These are phyloP conservation scores for Pyrus communis DNA, from an alignment of 306 rosid species.

Conservation along the genomic window DNA sequence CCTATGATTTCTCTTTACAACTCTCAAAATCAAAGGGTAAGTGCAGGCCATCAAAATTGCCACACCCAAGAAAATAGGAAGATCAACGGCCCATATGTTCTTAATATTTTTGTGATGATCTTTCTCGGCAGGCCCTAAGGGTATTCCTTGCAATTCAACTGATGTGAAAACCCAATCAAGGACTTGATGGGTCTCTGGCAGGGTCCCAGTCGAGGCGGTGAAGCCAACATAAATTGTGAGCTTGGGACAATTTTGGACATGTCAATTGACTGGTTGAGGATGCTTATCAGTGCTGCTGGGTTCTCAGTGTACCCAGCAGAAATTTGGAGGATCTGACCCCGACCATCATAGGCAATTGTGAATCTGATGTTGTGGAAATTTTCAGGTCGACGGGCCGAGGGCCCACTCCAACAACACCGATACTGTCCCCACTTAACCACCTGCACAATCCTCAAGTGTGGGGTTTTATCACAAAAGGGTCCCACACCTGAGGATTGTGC, in stretches of 20 bases:
- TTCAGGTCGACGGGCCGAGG: too few species aligned
- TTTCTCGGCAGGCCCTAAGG: neutral
- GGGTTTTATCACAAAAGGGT: too few species aligned
- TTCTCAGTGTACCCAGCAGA: constrained; percentile 29
- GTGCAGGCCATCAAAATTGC: neutral
- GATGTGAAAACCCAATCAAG: constrained; percentile 52
- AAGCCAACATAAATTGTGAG: constrained; percentile 47
- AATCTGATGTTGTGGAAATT: too few species aligned
- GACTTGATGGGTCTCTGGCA: constrained; percentile 34
- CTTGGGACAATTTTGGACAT: constrained; percentile 28
- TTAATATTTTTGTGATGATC: constrained; percentile 5
- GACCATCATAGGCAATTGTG: constrained; percentile 45
- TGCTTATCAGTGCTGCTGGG: constrained; percentile 13
- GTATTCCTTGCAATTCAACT: constrained; percentile 23
- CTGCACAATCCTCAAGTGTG: too few species aligned
- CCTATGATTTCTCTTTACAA: constrained; percentile 14
- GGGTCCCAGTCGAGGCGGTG: constrained; percentile 37
- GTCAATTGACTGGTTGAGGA: constrained; percentile 30
- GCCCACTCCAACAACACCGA: too few species aligned
- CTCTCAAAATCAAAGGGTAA: constrained; percentile 17
- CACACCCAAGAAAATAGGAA: constrained; percentile 17
- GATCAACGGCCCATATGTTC: constrained; percentile 13
- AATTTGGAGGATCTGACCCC: constrained; percentile 23
- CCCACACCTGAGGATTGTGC: too few species aligned
- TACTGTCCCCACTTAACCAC: too few species aligned